Conservation (phyloP, 1,284 basidiomycete species). For the Pascua sp. region DNA sequence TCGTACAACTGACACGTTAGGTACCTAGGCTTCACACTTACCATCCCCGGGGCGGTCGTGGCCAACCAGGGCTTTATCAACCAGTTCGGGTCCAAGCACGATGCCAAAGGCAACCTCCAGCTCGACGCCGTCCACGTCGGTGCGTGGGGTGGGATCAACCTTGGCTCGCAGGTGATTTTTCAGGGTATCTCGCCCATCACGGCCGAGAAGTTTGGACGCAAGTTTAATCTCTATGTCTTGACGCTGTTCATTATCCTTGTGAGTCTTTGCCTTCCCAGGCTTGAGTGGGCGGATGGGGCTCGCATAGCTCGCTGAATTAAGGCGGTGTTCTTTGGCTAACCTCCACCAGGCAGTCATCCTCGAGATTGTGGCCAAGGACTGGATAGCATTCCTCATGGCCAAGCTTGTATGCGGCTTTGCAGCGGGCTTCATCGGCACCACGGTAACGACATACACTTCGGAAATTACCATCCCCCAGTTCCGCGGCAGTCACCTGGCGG, state of each 20-base stretch:
- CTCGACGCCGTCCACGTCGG: slow-evolving; percentile 6
- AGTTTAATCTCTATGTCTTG: slow-evolving; percentile 1
- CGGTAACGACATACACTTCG: slow-evolving; percentile 1
- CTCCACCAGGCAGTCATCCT: slow-evolving; percentile 7
- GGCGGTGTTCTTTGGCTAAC: too few relatives aligned
- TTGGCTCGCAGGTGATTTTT: neutral
- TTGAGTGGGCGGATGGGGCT: too few relatives aligned
- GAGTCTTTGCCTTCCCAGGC: too few relatives aligned
- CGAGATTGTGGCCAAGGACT: slow-evolving; percentile 28
- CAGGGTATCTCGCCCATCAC: slow-evolving; percentile 1
- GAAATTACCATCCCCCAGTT: slow-evolving; percentile 11
- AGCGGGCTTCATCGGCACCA: slow-evolving; percentile 2
- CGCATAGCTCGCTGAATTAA: too few relatives aligned
- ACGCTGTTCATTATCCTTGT: slow-evolving; percentile 3
- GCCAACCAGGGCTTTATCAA: slow-evolving; percentile 7
- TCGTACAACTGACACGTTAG: too few relatives aligned
- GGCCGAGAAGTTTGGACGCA: slow-evolving; percentile 1
- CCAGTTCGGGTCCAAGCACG: neutral
- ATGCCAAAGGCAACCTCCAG: neutral
- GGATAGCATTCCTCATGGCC: slow-evolving; percentile 27
- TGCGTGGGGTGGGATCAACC: slow-evolving; percentile 4
- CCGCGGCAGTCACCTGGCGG: neutral
- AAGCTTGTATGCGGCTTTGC: slow-evolving; percentile 31
- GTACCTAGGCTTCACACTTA: slow-evolving; percentile 11
- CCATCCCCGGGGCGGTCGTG: slow-evolving; percentile 3